Evolutionary conservation across 306 rosid species (phyloP).

Genomic region (Benincasa hispida): DNA sequence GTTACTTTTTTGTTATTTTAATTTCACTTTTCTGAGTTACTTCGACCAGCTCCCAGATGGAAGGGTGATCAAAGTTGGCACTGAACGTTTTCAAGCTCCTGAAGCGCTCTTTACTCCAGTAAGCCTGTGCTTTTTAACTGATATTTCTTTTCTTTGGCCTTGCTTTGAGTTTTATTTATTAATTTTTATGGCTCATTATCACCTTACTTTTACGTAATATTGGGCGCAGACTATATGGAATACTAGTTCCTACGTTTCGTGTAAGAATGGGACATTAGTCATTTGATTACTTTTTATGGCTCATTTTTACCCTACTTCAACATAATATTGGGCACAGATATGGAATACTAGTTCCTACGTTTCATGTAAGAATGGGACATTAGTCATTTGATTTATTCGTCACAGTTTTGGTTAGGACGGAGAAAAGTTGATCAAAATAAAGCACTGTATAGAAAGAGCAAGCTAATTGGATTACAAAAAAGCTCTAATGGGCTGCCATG

Average conservation of each 20-base stretch:
- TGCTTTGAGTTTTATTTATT: background rate
- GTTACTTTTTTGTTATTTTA: background rate
- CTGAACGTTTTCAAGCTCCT: conserved; percentile 98
- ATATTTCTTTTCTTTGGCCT: background rate
- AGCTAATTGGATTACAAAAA: background rate
- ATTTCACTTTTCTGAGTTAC: background rate
- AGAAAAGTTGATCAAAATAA: background rate
- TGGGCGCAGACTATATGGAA: background rate
- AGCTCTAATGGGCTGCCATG: background rate
- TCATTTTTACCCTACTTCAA: too few species aligned
- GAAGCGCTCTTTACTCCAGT: conserved; percentile 99
- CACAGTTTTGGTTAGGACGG: background rate
- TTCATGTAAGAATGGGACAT: background rate
- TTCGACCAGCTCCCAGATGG: conserved; percentile 92
- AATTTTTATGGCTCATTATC: background rate
- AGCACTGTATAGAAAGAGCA: background rate
- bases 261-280: background rate
- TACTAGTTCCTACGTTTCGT: background rate
- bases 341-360: background rate
- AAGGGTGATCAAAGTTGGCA: conserved; percentile 97
- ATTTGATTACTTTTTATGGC: too few species aligned
- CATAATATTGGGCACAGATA: too few species aligned
- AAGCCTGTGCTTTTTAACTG: conserved; percentile 22
- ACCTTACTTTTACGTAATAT: background rate
- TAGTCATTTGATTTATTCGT: background rate